Base-by-base conservation (phyloP, 129 eudicot species). In the Silybum marianum region DNA sequence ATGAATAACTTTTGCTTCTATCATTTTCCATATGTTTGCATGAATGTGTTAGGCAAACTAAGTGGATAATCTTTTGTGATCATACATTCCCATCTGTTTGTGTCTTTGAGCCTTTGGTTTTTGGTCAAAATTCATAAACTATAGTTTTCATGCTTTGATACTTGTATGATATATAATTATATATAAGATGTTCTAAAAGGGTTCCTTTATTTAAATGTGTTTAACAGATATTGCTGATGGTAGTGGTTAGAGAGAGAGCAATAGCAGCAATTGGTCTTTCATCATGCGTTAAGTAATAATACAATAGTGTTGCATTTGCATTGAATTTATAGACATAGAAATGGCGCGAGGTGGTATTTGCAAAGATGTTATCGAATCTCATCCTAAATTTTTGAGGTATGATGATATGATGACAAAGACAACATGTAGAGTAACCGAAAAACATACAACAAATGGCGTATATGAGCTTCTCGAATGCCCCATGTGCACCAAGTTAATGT, bases 381-480 rank as follows among this genome's bases (percentile, higher is more conserved):
- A 81, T 78, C 65, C 79, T 68, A 80, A 81, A 75, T 74, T 69
- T 71, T 48, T 69, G 32, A 81, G 72, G 26, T 62, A 82, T 68
- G 89, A 80, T 68, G 42, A 73, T 30, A 26, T 40, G 13, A 10
- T 71, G 42, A 26, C 69, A 16, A 79, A 76, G 21, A 36, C 71
- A 38, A 70, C 88, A n/a, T 46, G 39, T 36, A 54, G 65, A 46
- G 75, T 51, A 72, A 69, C 42, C 23, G 80, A 66, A 39, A 85
- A 81, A 19, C 76, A 60, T 54, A 40, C 42, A 40, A 77, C 77
- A 24, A 78, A 68, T 62, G 80, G 81, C 3, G 76, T 86, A 38
- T 81, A 74, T 19, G 89, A 86, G 81, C 83, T 86, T 60, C 89
- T 86, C 16, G 81, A 82, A 70, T 86, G 89, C 67, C 86, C 89